Conservation (phyloP, 495 filamentous ascomycete species). For the Diplogelasinospora grovesii region DNA sequence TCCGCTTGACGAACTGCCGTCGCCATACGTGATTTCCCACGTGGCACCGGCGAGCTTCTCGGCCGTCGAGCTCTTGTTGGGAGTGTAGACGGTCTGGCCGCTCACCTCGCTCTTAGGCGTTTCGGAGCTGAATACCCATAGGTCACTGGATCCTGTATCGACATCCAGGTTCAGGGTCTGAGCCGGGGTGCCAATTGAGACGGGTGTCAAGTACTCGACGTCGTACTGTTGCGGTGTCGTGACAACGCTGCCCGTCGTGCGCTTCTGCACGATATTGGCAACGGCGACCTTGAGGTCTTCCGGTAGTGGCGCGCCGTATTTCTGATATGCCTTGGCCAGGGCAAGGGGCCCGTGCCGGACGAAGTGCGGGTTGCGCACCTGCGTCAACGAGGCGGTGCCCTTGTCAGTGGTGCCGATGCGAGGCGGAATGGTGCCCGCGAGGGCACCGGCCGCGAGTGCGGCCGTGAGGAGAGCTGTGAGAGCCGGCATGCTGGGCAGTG, state of each 20-base stretch:
- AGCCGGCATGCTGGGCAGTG: constrained; percentile 7
- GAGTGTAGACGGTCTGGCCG: constrained; percentile 57
- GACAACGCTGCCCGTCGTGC: constrained; percentile 29
- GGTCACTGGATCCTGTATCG: constrained; percentile 71
- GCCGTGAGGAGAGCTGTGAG: constrained; percentile 10
- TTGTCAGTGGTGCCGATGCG: constrained; percentile 18
- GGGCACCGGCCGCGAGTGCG: constrained; percentile 38
- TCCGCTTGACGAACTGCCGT: constrained; percentile 58
- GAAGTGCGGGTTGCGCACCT: constrained; percentile 44
- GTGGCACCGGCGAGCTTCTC: constrained; percentile 45
- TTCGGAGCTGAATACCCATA: constrained; percentile 47
- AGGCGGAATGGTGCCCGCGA: constrained; percentile 22
- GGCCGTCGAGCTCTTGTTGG: constrained; percentile 36
- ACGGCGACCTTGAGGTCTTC: constrained; percentile 10
- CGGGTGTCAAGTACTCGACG: constrained; percentile 59
- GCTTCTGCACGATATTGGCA: background rate
- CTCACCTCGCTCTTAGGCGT: constrained; percentile 17
- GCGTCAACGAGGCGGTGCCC: constrained; percentile 36
- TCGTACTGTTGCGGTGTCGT: constrained; percentile 54
- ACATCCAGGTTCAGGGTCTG: constrained; percentile 61
- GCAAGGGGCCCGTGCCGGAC: constrained; percentile 42
- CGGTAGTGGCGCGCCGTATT: constrained; percentile 44
- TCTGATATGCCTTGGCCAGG: constrained; percentile 51
- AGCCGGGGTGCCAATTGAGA: constrained; percentile 52
- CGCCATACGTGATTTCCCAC: constrained; percentile 69